These are phyloP conservation scores for Artemisia argyi DNA, from an alignment of 129 eudicot species.

Conservation along the genomic window DNA sequence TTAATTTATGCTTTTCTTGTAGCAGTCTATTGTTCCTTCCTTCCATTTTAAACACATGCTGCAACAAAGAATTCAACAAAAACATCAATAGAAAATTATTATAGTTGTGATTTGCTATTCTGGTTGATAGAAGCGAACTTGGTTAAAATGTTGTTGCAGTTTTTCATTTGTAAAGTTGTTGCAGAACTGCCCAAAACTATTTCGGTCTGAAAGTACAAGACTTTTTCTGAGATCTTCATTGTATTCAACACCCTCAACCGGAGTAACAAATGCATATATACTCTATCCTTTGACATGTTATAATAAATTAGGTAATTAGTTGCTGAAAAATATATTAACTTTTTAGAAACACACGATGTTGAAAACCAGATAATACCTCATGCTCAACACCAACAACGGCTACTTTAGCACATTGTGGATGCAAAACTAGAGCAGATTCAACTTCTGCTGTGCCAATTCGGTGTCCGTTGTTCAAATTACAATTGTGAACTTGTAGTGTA, in stretches of 20 bases:
- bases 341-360: too few species aligned
- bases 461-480: slow-evolving; percentile 68
- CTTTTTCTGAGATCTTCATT: slow-evolving; percentile 93
- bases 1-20: too few species aligned
- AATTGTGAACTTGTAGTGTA: not conserved
- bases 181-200: too few species aligned
- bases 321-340: too few species aligned
- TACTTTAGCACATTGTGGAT: slow-evolving; percentile 94
- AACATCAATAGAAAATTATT: too few species aligned
- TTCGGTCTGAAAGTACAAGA: slow-evolving; percentile 67
- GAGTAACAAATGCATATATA: slow-evolving; percentile 94
- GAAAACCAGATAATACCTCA: slow-evolving; percentile 43
- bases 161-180: too few species aligned
- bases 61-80: too few species aligned
- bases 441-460: slow-evolving; percentile 99
- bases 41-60: too few species aligned
- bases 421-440: slow-evolving; percentile 94
- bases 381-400: slow-evolving; percentile 99
- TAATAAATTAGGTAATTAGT: not conserved
- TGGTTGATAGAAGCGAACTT: too few species aligned
- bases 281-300: slow-evolving; percentile 88
- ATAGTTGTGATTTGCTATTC: too few species aligned
- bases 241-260: slow-evolving; percentile 79
- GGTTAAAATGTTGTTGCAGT: too few species aligned
- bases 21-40: too few species aligned